Base-by-base conservation (phyloP, 768 basidiomycete species). In the Hygrocybe punicea region DNA sequence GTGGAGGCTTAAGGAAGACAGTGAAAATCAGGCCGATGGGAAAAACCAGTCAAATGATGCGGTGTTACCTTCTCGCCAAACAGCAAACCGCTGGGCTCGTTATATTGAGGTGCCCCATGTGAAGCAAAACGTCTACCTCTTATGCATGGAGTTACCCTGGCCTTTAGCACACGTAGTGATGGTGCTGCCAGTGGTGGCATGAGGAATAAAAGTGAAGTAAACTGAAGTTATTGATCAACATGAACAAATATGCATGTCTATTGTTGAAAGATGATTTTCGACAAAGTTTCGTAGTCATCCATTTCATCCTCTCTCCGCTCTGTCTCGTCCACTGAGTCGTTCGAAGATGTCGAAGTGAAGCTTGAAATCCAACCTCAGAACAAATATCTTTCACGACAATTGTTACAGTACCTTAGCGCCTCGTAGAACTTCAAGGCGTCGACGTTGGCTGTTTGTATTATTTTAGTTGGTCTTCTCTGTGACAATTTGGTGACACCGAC, bases 61-160 rank as follows among this genome's bases (percentile, higher is more conserved):
- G 29, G 17, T 61, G 77, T 40, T 63, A 92, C 94, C 83, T 91
- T 90, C 78, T 97, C 94, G 61, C 86, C 87, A 61, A 96, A 96
- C 58, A 97, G 69, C 71, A 83, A 87, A 25, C 93, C 93, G 6
- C 86, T 84, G 40, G 93, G 93, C 60, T 93, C 91, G 67, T 97
- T 94, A 72, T 85, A 94, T 53, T 87, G 85, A 10, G 91, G 89
- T 23, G 87, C 85, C 52, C 83, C 88, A 64, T 88, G 86, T 11
- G 89, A 90, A 25, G 85, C 86, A 68, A 80, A 81, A 5, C 85
- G 81, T 62, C 72, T 77, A 55, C 74, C 65, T 55, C 64, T 61
- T 35, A 75, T 52, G 33, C 74, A 73, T 16, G 48, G 57, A 42
- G 62, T 73, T 47, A 70, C 72, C 58, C 70, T 72, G 37, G 71